Percentiles rank a stretch among this genome's conserved stretches.
Evolutionary conservation across 257 asterid species (phyloP).

Genomic region (Ajuga chamaepitys): DNA sequence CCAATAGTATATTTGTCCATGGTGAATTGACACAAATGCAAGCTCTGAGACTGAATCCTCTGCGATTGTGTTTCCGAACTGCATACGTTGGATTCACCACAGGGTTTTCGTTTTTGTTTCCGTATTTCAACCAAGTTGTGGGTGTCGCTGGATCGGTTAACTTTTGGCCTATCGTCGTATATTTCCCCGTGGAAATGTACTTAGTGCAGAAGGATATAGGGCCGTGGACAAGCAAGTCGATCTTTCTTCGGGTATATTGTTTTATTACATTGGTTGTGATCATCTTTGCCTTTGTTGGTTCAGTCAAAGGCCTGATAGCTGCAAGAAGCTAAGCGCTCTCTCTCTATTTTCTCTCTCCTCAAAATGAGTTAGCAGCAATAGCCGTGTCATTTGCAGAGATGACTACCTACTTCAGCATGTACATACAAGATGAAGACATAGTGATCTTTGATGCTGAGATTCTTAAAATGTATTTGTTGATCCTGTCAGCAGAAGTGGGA

Average conservation of each 20-base stretch:
- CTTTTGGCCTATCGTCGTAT: slow-evolving; percentile 68
- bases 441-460: too few relatives aligned
- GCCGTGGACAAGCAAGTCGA: slow-evolving; percentile 34
- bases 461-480: too few relatives aligned
- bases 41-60: slow-evolving; percentile 26
- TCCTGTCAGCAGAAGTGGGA: too few relatives aligned
- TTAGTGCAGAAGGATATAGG: slow-evolving; percentile 42
- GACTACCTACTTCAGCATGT: too few relatives aligned
- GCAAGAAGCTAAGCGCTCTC: slow-evolving; percentile 16
- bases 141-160: slow-evolving; percentile 69
- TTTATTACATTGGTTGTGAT: slow-evolving; percentile 39
- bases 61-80: slow-evolving; percentile 51
- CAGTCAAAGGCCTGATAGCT: slow-evolving; percentile 42
- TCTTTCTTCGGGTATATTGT: slow-evolving; percentile 37
- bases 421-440: too few relatives aligned
- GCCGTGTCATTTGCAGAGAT: too few relatives aligned
- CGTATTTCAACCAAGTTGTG: slow-evolving; percentile 66
- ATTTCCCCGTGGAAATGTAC: slow-evolving; percentile 84
- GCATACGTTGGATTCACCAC: slow-evolving; percentile 54
- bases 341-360: too few relatives aligned
- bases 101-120: slow-evolving; percentile 46
- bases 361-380: too few relatives aligned
- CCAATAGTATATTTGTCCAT: slow-evolving; percentile 33
- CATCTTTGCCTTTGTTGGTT: slow-evolving; percentile 63
- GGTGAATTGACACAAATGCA: slow-evolving; percentile 31